These are phyloP conservation scores for Pseudopyrenochaeta lycopersici DNA, from an alignment of 2,329 filamentous ascomycete species.

Conservation along the genomic window DNA sequence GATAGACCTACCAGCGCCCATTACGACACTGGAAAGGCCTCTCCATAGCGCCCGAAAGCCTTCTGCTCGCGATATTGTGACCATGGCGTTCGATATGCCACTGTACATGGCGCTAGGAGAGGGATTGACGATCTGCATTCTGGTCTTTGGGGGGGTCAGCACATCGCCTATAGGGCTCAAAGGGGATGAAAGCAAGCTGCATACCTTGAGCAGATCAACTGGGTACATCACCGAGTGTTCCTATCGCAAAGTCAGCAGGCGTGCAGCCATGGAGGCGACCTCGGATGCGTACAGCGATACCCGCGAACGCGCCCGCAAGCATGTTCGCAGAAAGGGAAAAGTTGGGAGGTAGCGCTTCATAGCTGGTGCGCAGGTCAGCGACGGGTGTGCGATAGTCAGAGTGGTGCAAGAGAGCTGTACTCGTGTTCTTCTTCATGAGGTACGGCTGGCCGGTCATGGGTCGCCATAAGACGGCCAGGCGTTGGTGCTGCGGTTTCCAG, in stretches of 20 bases:
- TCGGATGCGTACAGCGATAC: conserved; percentile 78
- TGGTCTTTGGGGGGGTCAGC: conserved; percentile 70
- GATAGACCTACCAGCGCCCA: conserved; percentile 78
- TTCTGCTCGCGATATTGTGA: conserved; percentile 89
- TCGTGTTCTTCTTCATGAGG: conserved; percentile 51
- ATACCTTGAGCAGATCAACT: conserved; percentile 95
- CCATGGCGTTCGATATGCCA: conserved; percentile 89
- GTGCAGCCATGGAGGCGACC: conserved; percentile 13
- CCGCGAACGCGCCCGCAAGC: conserved; percentile 94
- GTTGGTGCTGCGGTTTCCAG: conserved; percentile 48
- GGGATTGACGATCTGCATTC: conserved; percentile 96
- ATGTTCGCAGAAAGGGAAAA: conserved; percentile 96
- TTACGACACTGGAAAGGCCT: conserved; percentile 93
- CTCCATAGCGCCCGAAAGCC: conserved; percentile 93
- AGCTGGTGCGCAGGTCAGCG: conserved; percentile 60
- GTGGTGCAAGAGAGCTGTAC: conserved; percentile 37
- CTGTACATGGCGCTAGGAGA: conserved; percentile 82
- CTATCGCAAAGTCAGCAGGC: conserved; percentile 58
- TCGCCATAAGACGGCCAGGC: conserved; percentile 52
- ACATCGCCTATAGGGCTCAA: conserved; percentile 8
- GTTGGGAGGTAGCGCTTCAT: conserved; percentile 93
- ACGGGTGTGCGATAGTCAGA: conserved; percentile 4
- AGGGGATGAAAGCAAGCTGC: conserved; percentile 26
- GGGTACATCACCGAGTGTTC: conserved; percentile 99
- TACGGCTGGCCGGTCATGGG: conserved; percentile 49